A percentile compares a stretch with the other conserved stretches of the same genome.
Evolutionary conservation across 2,329 filamentous ascomycete species (phyloP).

Genomic region (Mollisia scopiformis): DNA sequence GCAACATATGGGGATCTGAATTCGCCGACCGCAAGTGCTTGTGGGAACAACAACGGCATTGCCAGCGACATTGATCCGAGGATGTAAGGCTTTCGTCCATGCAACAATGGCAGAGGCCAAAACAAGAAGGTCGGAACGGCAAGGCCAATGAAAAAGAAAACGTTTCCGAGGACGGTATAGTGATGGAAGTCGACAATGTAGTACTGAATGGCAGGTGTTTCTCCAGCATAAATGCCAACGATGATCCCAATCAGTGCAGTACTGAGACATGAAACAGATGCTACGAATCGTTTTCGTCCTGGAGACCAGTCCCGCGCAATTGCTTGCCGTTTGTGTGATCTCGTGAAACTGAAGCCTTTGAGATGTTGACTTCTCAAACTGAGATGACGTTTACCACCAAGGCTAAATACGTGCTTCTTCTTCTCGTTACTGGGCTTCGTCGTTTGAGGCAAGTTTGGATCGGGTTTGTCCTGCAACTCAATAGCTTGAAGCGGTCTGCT

Average conservation of each 20-base stretch:
- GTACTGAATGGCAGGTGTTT: constrained; percentile 80
- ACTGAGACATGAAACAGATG: constrained; percentile 71
- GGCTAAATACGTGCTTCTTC: constrained; percentile 37
- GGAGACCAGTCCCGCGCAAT: constrained; percentile 75
- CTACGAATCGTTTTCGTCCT: constrained; percentile 68
- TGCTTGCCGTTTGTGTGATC: constrained; percentile 61
- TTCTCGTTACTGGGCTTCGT: constrained; percentile 13
- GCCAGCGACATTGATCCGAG: constrained; percentile 68
- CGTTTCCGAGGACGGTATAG: constrained; percentile 72
- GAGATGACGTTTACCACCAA: constrained; percentile 55
- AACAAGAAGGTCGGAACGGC: constrained; percentile 70
- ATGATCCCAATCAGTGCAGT: constrained; percentile 72
- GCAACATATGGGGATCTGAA: constrained; percentile 58
- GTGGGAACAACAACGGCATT: constrained; percentile 75
- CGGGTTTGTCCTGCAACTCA: constrained; percentile 27
- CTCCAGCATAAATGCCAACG: constrained; percentile 75
- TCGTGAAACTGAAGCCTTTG: constrained; percentile 54
- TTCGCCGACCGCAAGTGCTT: constrained; percentile 66
- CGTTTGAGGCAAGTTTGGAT: constrained; percentile 23
- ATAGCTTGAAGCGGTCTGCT: constrained; percentile 13
- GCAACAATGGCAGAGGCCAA: constrained; percentile 75
- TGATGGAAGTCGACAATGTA: constrained; percentile 72
- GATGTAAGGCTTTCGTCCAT: constrained; percentile 79
- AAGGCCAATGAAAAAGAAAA: constrained; percentile 71
- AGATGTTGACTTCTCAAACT: constrained; percentile 49